Conservation (phyloP, 192 early-diverging fungal species). For the Radiomyces spectabilis region DNA sequence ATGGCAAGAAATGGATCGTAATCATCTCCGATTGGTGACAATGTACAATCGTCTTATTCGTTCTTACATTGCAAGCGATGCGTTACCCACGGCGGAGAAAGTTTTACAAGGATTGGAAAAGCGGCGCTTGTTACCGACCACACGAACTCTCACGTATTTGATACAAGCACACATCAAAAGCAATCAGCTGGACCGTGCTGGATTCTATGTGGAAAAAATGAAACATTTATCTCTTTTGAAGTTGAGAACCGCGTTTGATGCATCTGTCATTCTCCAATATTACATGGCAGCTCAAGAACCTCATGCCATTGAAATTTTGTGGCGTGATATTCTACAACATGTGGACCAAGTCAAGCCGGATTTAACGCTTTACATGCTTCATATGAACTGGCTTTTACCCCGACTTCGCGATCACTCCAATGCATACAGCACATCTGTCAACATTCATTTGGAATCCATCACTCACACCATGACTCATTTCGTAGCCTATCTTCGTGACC, state of each 20-base stretch:
- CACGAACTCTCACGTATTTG: slow-evolving; percentile 21
- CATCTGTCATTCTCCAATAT: slow-evolving; percentile 10
- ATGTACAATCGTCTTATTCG: slow-evolving; percentile 26
- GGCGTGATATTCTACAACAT: slow-evolving; percentile 20
- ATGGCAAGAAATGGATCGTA: slow-evolving; percentile 5
- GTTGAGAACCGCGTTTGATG: slow-evolving; percentile 18
- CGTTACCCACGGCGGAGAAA: slow-evolving; percentile 1
- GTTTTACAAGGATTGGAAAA: neutral
- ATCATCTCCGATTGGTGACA: neutral
- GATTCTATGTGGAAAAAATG: slow-evolving; percentile 10
- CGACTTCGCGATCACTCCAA: neutral
- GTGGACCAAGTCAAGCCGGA: slow-evolving; percentile 10
- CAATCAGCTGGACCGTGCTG: neutral
- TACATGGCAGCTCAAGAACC: slow-evolving; percentile 8
- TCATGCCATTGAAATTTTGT: slow-evolving; percentile 26
- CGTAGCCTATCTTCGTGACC: too few species aligned
- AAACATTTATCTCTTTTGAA: slow-evolving; percentile 6
- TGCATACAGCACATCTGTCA: neutral
- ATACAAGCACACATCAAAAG: slow-evolving; percentile 15
- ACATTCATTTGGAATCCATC: neutral
- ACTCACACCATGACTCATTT: too few species aligned
- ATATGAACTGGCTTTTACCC: neutral
- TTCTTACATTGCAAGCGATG: slow-evolving; percentile 2
- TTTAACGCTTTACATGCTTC: slow-evolving; percentile 5
- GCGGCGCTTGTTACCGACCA: slow-evolving; percentile 10